phyloP scores from a whole-genome alignment of 805 yeast species.

The Candida ovalis region DNA sequence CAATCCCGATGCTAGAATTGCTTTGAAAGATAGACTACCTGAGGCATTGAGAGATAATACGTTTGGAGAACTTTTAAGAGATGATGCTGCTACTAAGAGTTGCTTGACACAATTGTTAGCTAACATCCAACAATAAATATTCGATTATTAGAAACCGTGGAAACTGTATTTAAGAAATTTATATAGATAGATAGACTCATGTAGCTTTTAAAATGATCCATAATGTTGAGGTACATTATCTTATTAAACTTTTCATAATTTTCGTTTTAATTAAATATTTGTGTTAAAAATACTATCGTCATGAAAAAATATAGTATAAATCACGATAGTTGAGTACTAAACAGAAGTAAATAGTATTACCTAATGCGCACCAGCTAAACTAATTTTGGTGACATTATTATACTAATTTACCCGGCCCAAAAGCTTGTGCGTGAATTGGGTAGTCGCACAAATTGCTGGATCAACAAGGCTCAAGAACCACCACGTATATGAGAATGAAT shows the following conservation, averaged over 20 bases:
- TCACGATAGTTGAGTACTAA: too few species aligned
- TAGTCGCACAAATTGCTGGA: background rate
- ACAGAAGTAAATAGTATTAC: too few species aligned
- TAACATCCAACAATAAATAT: conserved; percentile 34
- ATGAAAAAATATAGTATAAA: too few species aligned
- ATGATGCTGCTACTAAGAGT: conserved; percentile 83
- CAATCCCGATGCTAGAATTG: conserved; percentile 84
- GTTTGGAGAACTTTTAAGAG: conserved; percentile 71
- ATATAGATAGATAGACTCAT: background rate
- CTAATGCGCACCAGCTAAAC: too few species aligned
- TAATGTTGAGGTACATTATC: too few species aligned
- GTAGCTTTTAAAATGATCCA: too few species aligned
- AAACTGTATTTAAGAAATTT: background rate
- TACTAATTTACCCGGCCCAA: background rate
- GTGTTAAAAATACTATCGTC: too few species aligned
- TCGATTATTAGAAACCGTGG: background rate
- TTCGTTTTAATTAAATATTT: too few species aligned
- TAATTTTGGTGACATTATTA: background rate
- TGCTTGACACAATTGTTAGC: conserved; percentile 80
- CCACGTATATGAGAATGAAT: background rate
- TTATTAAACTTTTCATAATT: too few species aligned
- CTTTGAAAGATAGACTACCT: conserved; percentile 78
- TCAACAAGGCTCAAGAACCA: conserved; percentile 1
- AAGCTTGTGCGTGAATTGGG: background rate
- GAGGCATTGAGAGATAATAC: conserved; percentile 86